Evolutionary conservation across 2,329 filamentous ascomycete species (phyloP).

Genomic region (Bipolaris sorokiniana): DNA sequence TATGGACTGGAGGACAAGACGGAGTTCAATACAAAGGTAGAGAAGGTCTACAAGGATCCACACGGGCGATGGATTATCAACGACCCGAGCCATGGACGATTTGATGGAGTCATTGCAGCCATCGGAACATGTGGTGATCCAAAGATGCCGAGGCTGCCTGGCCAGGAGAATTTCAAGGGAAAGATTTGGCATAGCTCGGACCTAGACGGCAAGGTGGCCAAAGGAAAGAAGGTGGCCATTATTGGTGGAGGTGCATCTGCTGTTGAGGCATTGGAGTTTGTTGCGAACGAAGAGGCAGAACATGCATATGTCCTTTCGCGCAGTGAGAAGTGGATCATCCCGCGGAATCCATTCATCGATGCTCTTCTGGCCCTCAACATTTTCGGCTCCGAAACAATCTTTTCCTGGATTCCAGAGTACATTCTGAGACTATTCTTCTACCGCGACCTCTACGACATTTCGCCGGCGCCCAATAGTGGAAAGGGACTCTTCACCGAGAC

Average conservation of each 20-base stretch:
- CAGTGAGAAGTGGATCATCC: constrained; percentile 87
- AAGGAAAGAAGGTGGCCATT: constrained; percentile 76
- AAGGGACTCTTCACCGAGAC: constrained; percentile 83
- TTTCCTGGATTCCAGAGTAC: constrained; percentile 79
- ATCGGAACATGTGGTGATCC: constrained; percentile 81
- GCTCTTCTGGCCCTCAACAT: constrained; percentile 77
- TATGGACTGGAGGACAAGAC: constrained; percentile 76
- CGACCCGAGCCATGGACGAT: constrained; percentile 69
- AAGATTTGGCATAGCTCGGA: constrained; percentile 76
- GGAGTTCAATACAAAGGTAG: constrained; percentile 72
- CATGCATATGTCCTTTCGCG: constrained; percentile 76
- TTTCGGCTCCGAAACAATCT: constrained; percentile 74
- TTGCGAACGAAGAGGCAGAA: constrained; percentile 67
- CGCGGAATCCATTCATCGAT: constrained; percentile 77
- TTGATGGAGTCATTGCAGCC: constrained; percentile 79
- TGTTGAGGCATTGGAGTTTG: constrained; percentile 83
- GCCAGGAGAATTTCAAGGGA: constrained; percentile 75
- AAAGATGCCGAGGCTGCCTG: constrained; percentile 72
- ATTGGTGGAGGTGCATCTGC: constrained; percentile 82
- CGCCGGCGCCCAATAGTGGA: constrained; percentile 60
- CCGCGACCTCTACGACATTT: constrained; percentile 75
- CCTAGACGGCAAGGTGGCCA: constrained; percentile 73
- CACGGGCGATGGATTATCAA: constrained; percentile 80
- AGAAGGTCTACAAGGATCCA: constrained; percentile 71
- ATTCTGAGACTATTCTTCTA: constrained; percentile 82